A percentile compares a stretch with the other conserved stretches of the same genome.
These are phyloP conservation scores for Chlorella sp. DNA, from an alignment of 139 green algal genomes.

Conservation along the genomic window DNA sequence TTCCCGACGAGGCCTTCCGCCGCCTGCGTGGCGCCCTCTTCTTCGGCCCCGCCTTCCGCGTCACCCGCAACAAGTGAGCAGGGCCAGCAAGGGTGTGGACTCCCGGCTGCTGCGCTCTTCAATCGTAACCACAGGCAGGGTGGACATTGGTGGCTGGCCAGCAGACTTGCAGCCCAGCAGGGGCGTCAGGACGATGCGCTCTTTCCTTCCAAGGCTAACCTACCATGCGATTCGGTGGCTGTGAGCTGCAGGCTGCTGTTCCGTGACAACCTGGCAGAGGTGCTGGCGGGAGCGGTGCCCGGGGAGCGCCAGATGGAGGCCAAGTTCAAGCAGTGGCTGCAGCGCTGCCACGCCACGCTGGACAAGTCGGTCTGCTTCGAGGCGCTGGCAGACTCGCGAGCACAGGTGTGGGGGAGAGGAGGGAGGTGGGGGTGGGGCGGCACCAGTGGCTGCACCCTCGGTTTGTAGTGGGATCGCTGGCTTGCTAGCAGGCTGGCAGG, in stretches of 20 bases:
- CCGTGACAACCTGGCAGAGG: constrained; percentile 72
- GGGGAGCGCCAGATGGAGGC: constrained; percentile 61
- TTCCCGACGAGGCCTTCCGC: constrained; percentile 80
- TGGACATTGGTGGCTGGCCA: neutral
- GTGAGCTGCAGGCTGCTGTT: constrained; percentile 52
- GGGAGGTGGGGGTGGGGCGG: neutral
- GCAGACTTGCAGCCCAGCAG: neutral
- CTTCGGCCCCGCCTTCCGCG: constrained; percentile 76
- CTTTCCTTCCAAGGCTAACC: neutral
- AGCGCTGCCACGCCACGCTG: constrained; percentile 69
- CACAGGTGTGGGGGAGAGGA: constrained; percentile 48
- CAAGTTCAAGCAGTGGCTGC: constrained; percentile 75
- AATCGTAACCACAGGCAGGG: neutral
- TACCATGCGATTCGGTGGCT: neutral
- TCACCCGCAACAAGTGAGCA: constrained; percentile 81
- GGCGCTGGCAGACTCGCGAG: constrained; percentile 40
- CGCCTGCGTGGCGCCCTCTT: constrained; percentile 80
- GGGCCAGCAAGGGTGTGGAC: neutral
- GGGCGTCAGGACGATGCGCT: neutral
- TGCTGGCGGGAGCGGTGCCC: constrained; percentile 64
- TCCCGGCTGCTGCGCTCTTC: neutral
- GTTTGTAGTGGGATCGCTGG: neutral
- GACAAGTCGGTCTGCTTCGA: constrained; percentile 75
- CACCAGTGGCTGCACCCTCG: no score
- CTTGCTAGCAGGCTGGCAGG: neutral